These are phyloP conservation scores for Carex kokanica DNA, from an alignment of 176 grass and related monocot genomes.

Conservation along the genomic window DNA sequence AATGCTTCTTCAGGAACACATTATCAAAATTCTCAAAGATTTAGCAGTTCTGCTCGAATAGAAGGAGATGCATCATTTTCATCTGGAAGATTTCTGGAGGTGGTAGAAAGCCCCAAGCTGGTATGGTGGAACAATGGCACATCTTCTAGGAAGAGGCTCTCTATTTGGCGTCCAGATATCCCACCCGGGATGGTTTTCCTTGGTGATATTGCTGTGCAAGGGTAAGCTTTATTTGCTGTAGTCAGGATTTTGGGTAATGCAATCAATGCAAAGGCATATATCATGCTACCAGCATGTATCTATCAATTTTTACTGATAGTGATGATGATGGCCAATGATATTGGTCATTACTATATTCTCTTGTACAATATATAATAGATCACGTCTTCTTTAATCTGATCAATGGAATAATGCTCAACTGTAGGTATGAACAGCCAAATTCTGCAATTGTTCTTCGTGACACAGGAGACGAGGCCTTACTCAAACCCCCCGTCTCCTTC, in stretches of 20 bases:
- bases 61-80: constrained; percentile 53
- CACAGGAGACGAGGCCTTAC: constrained; percentile 60
- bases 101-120: constrained; percentile 76
- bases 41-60: constrained; percentile 36
- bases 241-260: not conserved
- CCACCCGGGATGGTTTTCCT: constrained; percentile 75
- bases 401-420: constrained; percentile 22
- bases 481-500: constrained; percentile 69
- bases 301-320: not conserved
- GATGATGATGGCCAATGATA: not conserved
- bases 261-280: not conserved
- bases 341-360: not conserved
- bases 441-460: constrained; percentile 76
- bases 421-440: constrained; percentile 90
- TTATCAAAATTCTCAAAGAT: constrained; percentile 25
- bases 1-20: constrained; percentile 38
- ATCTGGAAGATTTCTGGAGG: constrained; percentile 66
- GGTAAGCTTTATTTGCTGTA: constrained; percentile 38
- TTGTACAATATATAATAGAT: not conserved
- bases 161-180: constrained; percentile 85
- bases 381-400: constrained; percentile 21
- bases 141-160: constrained; percentile 68
- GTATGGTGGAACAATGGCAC: constrained; percentile 80
- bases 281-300: not conserved
- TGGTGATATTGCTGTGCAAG: constrained; percentile 83